Conservation (phyloP, 2,329 filamentous ascomycete species). For the Tolypocladium nubicola region DNA sequence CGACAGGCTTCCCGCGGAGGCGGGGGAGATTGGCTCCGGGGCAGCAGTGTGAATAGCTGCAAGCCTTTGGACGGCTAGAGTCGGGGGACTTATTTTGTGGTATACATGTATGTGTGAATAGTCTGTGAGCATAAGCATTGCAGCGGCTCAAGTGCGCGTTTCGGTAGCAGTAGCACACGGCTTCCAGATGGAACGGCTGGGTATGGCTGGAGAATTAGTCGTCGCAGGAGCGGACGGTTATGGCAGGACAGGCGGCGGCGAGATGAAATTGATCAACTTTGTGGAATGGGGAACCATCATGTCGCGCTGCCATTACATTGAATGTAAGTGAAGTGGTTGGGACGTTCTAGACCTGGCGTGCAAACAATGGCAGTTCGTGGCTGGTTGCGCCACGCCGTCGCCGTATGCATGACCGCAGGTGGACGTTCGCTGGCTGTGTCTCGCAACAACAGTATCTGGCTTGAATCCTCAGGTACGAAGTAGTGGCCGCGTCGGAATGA, state of each 20-base stretch:
- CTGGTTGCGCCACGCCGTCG: too few species aligned
- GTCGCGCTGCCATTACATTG: neutral
- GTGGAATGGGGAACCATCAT: neutral
- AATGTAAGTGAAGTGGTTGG: neutral
- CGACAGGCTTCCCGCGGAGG: neutral
- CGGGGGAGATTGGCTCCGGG: neutral
- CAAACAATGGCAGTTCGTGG: neutral
- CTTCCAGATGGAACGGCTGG: neutral
- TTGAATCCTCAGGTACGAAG: too few species aligned
- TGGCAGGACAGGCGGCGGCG: neutral
- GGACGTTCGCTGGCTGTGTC: neutral
- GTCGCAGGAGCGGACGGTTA: neutral
- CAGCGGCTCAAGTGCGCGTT: neutral
- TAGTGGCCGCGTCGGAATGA: too few species aligned
- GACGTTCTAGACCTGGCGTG: neutral
- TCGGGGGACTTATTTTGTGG: neutral
- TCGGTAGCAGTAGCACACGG: neutral
- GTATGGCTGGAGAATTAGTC: neutral
- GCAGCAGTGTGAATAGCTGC: neutral
- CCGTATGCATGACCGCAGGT: neutral
- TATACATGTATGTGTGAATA: slow-evolving; percentile 1
- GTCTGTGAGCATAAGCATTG: slow-evolving; percentile 1
- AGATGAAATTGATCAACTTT: slow-evolving; percentile 3
- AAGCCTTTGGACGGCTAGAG: neutral
- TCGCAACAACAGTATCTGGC: neutral